Evolutionary conservation across 2,329 filamentous ascomycete genomes (phyloP), one percentile per base, ranked within the genome.

Genomic region (Amylocarpus encephaloides): DNA sequence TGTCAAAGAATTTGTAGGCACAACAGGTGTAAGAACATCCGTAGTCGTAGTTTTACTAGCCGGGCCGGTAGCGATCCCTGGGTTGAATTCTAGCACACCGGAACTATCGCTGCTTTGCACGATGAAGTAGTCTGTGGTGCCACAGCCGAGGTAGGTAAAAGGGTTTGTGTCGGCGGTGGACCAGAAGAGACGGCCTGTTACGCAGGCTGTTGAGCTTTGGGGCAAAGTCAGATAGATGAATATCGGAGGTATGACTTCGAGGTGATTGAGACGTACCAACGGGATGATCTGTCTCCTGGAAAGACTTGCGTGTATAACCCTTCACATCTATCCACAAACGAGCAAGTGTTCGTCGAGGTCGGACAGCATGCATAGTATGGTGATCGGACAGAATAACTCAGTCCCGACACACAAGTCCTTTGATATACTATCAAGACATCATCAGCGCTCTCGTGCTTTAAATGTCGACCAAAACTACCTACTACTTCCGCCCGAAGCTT

Each of bases 141-240:
- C 46, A 19, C 46, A 48, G 11, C 46, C 46, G 12, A 41, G 12
- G 18, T 32, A 48, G 6, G 46, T 48, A 3, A 32, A 42, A 7
- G 46, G 46, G 2, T 5, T n/a, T 41, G 15, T 11, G 26, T 48
- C 46, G 15, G 16, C 16, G 5, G 38, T 42, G 10, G 46, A 48
- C 22, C 15, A 16, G 34, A 36, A 36, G 34, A 36, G 34, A 13
- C 15, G 34, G 34, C 46, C 46, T 12, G 46, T 48, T 7, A 41
- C 29, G 34, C 34, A 36, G 34, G 34, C 34, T 3, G 34, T 36
- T 36, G 34, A 36, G 34, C 34, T 13, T 5, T 13, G 4, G 34
- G 11, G 11, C 4, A 10, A 10, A 10, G 12, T 13, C 5, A 36
- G 34, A 36, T n/a, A n/a, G n/a, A 36, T 26, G 22, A 26, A 26